Percentiles rank a stretch among this genome's conserved stretches.
These are phyloP conservation scores for Hypoxylon perforatum DNA, from an alignment of 495 filamentous ascomycete genomes.

Conservation along the genomic window DNA sequence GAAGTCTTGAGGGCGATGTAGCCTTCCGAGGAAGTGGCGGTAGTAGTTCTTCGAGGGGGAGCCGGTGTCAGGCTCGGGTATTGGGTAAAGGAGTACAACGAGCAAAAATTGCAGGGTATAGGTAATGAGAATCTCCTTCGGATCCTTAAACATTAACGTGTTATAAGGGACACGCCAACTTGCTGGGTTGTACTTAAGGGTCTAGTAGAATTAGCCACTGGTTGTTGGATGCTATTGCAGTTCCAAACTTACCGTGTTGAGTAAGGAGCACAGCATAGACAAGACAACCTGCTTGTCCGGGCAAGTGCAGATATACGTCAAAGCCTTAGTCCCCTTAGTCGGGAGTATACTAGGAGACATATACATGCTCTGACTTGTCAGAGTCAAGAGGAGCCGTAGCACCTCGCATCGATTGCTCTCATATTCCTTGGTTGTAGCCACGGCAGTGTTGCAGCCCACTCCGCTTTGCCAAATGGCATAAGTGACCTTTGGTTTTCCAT, in stretches of 20 bases:
- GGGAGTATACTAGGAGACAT: constrained; percentile 85
- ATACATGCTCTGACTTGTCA: constrained; percentile 93
- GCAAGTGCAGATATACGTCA: constrained; percentile 88
- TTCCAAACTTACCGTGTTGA: constrained; percentile 84
- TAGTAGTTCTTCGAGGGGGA: constrained; percentile 83
- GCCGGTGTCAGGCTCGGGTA: constrained; percentile 77
- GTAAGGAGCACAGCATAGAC: constrained; percentile 86
- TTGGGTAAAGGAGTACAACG: constrained; percentile 86
- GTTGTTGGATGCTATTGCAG: neutral
- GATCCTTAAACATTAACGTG: constrained; percentile 90
- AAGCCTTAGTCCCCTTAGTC: constrained; percentile 83
- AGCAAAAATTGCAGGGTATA: constrained; percentile 94
- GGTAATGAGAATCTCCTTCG: constrained; percentile 90
- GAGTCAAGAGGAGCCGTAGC: constrained; percentile 83
- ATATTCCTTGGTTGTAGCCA: constrained; percentile 87
- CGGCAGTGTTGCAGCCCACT: constrained; percentile 90
- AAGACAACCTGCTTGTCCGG: constrained; percentile 92
- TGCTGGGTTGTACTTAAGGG: constrained; percentile 95
- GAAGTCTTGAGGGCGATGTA: constrained; percentile 96
- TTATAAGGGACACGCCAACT: constrained; percentile 96
- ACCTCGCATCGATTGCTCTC: constrained; percentile 94
- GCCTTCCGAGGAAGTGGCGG: constrained; percentile 87
- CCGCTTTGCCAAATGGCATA: constrained; percentile 98
- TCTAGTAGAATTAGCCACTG: constrained; percentile 61
- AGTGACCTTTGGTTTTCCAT: constrained; percentile 82